phyloP scores from a whole-genome alignment of 257 asterid genomes.

The Nicotiana benthamiana region DNA sequence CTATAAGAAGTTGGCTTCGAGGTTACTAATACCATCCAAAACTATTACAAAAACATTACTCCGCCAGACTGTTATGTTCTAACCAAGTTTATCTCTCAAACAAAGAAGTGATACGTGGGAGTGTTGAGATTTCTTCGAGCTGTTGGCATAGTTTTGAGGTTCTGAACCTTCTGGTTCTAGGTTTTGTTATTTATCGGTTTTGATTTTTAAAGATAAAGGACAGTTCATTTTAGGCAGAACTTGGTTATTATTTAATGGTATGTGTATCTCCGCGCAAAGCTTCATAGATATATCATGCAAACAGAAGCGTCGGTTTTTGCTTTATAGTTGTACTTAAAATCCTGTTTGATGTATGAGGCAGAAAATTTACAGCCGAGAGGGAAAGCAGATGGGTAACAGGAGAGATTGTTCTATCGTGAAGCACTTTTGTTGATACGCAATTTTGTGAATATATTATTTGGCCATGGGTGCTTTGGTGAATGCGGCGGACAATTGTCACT shows the following conservation, averaged over 20 bases:
- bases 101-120: conserved; percentile 36
- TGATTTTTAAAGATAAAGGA: not conserved
- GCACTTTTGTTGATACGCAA: not conserved
- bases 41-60: conserved; percentile 77
- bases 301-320: not conserved
- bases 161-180: conserved; percentile 6
- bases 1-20: conserved; percentile 84
- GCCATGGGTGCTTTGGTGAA: not conserved
- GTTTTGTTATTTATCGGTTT: conserved; percentile 9
- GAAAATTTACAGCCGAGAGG: not conserved
- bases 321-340: not conserved
- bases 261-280: not conserved
- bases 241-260: not conserved
- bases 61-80: conserved; percentile 88
- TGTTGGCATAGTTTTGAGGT: not conserved
- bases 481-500: not conserved
- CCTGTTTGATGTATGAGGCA: not conserved
- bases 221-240: not conserved
- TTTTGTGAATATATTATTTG: not conserved
- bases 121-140: not conserved
- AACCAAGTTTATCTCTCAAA: conserved; percentile 51
- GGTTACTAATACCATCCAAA: conserved; percentile 74
- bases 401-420: not conserved
- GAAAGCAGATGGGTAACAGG: not conserved
- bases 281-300: not conserved